Evolutionary conservation across 2,329 filamentous ascomycete genomes (phyloP).

Genomic region (Anthostomella pinea): DNA sequence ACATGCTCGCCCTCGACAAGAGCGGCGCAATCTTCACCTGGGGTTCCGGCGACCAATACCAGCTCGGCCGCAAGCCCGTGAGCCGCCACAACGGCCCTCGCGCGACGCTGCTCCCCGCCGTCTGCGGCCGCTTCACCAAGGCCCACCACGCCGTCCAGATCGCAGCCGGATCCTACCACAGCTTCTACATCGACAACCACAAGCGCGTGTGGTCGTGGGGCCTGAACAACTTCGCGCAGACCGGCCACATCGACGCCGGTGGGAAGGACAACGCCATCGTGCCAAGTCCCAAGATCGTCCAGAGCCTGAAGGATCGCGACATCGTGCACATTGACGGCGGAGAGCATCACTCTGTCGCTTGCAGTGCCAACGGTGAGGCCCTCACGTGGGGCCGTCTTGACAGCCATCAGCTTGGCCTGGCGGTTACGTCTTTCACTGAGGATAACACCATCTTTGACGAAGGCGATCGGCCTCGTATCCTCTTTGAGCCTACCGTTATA

Average conservation of each 20-base stretch:
- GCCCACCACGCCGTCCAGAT: slow-evolving; percentile 50
- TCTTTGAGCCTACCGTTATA: slow-evolving; percentile 62
- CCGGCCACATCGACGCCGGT: slow-evolving; percentile 59
- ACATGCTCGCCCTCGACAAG: slow-evolving; percentile 64
- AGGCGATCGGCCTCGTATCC: slow-evolving; percentile 64
- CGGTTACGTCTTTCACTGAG: slow-evolving; percentile 51
- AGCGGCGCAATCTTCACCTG: slow-evolving; percentile 69
- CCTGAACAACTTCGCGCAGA: slow-evolving; percentile 69
- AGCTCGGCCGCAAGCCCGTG: slow-evolving; percentile 63
- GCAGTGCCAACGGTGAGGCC: slow-evolving; percentile 40
- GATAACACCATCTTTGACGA: slow-evolving; percentile 64
- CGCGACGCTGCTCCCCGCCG: slow-evolving; percentile 39
- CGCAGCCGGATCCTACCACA: slow-evolving; percentile 67
- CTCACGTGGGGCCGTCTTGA: slow-evolving; percentile 48
- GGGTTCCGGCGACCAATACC: slow-evolving; percentile 76
- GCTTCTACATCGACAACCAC: slow-evolving; percentile 66
- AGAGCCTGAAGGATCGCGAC: slow-evolving; percentile 59
- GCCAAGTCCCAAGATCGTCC: slow-evolving; percentile 65
- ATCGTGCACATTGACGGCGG: slow-evolving; percentile 69
- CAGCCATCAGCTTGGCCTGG: slow-evolving; percentile 53
- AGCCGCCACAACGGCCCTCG: slow-evolving; percentile 23
- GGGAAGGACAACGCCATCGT: slow-evolving; percentile 70
- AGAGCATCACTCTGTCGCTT: slow-evolving; percentile 60
- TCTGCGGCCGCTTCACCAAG: slow-evolving; percentile 39
- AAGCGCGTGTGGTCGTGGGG: slow-evolving; percentile 69